Conservation (phyloP, 805 yeast species). For the Suhomyces sp. region DNA sequence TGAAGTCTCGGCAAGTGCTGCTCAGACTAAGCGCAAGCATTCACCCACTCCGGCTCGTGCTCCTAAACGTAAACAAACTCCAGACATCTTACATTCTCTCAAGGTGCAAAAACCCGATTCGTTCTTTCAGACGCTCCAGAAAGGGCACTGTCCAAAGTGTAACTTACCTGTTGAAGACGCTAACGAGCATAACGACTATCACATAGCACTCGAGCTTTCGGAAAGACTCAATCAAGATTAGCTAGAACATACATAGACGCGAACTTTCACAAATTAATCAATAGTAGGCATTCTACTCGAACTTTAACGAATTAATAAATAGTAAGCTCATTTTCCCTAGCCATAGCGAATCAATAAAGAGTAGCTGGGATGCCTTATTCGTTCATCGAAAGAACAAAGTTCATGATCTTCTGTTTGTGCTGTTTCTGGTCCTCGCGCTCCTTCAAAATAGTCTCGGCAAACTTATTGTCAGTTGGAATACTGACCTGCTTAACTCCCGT, state of each 20-base stretch:
- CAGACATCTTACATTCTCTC: slow-evolving; percentile 8
- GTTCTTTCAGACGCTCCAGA: slow-evolving; percentile 16
- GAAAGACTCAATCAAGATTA: slow-evolving; percentile 11
- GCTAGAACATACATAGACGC: background rate
- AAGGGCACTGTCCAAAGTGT: slow-evolving; percentile 27
- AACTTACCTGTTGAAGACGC: slow-evolving; percentile 24
- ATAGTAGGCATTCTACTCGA: no score
- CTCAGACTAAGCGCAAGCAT: background rate
- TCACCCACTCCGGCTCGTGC: background rate
- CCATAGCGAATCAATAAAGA: no score
- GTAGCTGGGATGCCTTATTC: background rate
- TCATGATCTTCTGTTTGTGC: slow-evolving; percentile 57
- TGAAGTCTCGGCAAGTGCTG: background rate
- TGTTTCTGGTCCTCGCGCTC: slow-evolving; percentile 49
- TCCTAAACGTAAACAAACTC: background rate
- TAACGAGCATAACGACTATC: slow-evolving; percentile 54
- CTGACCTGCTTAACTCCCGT: slow-evolving; percentile 40
- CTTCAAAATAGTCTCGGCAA: slow-evolving; percentile 50
- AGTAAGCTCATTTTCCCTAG: no score
- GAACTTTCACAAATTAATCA: no score
- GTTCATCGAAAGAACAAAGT: slow-evolving; percentile 48
- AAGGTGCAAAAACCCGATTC: slow-evolving; percentile 6
- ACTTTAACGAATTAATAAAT: no score
- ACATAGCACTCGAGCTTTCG: slow-evolving; percentile 49
- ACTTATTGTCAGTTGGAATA: slow-evolving; percentile 52